A percentile compares a stretch with the other conserved stretches of the same genome.
Evolutionary conservation across 164 flowering plant species (phyloP).

Genomic region (Cinnamomum chago): DNA sequence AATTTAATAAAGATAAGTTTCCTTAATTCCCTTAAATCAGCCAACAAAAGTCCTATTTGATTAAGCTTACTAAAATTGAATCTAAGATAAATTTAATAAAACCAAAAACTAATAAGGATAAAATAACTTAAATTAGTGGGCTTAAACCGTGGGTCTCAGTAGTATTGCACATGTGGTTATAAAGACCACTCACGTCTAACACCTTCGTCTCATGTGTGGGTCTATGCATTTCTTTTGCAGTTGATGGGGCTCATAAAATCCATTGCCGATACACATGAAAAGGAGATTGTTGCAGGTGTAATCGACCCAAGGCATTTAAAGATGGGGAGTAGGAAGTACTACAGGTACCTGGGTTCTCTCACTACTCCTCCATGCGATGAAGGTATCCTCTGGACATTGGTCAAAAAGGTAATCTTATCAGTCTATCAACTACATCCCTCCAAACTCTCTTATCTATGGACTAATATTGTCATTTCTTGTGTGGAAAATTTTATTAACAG

Average conservation of each 20-base stretch:
- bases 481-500: not conserved
- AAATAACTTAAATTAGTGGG: too few species aligned
- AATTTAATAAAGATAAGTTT: too few species aligned
- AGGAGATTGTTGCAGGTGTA: constrained; percentile 21
- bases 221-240: constrained; percentile 11
- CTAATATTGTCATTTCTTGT: not conserved
- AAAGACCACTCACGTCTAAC: too few species aligned
- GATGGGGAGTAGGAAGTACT: constrained; percentile 30
- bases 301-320: constrained; percentile 30
- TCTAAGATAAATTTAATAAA: too few species aligned
- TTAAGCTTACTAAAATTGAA: too few species aligned
- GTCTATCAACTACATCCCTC: not conserved
- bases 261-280: constrained; percentile 11
- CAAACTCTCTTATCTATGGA: not conserved
- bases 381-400: constrained; percentile 47
- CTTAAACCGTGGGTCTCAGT: too few species aligned
- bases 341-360: constrained; percentile 43
- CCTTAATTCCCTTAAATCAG: too few species aligned
- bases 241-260: constrained; percentile 18
- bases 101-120: too few species aligned
- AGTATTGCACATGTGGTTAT: too few species aligned
- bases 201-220: too few species aligned
- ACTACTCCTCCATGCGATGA: constrained; percentile 48
- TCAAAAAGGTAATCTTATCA: constrained; percentile 30
- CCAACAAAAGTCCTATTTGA: too few species aligned